Conservation (phyloP, 2,329 filamentous ascomycete genomes). For the Thermomyces lanuginosus region DNA sequence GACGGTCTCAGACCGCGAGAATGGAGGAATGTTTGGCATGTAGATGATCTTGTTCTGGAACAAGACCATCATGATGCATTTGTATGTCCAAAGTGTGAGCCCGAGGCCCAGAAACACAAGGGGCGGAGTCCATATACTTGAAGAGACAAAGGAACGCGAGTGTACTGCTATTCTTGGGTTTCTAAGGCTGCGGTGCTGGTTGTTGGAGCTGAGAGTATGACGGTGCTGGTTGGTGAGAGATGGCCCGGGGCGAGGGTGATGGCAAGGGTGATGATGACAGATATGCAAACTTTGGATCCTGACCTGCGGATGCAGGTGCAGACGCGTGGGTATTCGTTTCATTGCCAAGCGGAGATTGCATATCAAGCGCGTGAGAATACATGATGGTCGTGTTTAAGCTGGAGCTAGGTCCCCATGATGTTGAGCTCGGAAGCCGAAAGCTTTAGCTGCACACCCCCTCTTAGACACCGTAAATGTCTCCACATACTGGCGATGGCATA, state of each 20-base stretch:
- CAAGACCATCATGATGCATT: slow-evolving; percentile 56
- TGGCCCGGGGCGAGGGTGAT: not conserved
- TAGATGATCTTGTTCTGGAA: slow-evolving; percentile 75
- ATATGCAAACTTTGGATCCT: not conserved
- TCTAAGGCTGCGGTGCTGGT: not conserved
- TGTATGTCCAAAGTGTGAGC: slow-evolving; percentile 45
- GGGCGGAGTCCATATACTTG: slow-evolving; percentile 41
- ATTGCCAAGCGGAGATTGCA: too few relatives aligned
- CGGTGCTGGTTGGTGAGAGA: not conserved
- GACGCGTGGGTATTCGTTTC: too few relatives aligned
- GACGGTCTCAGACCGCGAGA: slow-evolving; percentile 51
- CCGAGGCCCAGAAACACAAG: slow-evolving; percentile 50
- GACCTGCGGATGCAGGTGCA: too few relatives aligned
- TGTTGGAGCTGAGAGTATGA: not conserved
- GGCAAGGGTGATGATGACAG: not conserved
- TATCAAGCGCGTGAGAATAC: too few relatives aligned
- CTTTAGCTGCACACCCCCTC: too few relatives aligned
- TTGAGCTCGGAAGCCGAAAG: too few relatives aligned
- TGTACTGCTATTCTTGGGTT: not conserved
- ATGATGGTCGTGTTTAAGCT: too few relatives aligned
- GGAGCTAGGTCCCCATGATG: too few relatives aligned
- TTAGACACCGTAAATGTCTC: too few relatives aligned
- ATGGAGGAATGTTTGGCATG: slow-evolving; percentile 59
- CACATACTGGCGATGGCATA: too few relatives aligned
- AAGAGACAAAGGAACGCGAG: not conserved